Conservation (phyloP, 805 yeast genomes). For the Saccharomycopsis amapae region DNA sequence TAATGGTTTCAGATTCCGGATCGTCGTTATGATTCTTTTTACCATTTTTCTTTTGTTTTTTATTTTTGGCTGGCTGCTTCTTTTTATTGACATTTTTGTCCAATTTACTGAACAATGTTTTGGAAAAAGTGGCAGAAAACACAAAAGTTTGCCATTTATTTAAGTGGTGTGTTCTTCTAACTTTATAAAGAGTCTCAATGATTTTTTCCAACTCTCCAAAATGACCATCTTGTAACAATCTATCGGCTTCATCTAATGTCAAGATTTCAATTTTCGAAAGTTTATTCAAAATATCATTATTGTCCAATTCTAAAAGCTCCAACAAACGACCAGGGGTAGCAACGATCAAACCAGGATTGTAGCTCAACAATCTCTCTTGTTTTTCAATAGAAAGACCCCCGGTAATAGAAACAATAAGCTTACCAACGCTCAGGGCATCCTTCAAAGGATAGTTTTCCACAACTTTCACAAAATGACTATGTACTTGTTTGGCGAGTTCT, state of each 20-base stretch:
- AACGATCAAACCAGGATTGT: conserved; percentile 63
- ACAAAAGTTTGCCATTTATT: conserved; percentile 75
- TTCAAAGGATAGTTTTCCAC: conserved; percentile 38
- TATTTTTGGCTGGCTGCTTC: conserved; percentile 20
- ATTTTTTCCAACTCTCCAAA: conserved; percentile 87
- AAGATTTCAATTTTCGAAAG: conserved; percentile 40
- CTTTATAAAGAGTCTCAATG: conserved; percentile 52
- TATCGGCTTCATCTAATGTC: conserved; percentile 93
- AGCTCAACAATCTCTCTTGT: conserved; percentile 71
- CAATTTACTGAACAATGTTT: conserved; percentile 73
- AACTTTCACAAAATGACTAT: conserved; percentile 60
- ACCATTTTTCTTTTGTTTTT: conserved; percentile 22
- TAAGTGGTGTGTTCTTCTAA: conserved; percentile 37
- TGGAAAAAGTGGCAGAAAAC: conserved; percentile 91
- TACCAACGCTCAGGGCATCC: conserved; percentile 32
- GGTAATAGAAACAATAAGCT: conserved; percentile 67
- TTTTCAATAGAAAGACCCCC: conserved; percentile 95
- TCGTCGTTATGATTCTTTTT: conserved; percentile 23
- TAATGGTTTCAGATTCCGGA: conserved; percentile 30
- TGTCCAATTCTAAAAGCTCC: conserved; percentile 65
- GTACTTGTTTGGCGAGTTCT: conserved; percentile 92
- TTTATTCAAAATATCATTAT: conserved; percentile 35
- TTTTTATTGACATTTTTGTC: conserved; percentile 32
- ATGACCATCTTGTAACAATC: conserved; percentile 91
- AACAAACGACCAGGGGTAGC: conserved; percentile 95